Evolutionary conservation across 2,329 filamentous ascomycete genomes (phyloP).

Genomic region (Aureobasidium melanogenum): DNA sequence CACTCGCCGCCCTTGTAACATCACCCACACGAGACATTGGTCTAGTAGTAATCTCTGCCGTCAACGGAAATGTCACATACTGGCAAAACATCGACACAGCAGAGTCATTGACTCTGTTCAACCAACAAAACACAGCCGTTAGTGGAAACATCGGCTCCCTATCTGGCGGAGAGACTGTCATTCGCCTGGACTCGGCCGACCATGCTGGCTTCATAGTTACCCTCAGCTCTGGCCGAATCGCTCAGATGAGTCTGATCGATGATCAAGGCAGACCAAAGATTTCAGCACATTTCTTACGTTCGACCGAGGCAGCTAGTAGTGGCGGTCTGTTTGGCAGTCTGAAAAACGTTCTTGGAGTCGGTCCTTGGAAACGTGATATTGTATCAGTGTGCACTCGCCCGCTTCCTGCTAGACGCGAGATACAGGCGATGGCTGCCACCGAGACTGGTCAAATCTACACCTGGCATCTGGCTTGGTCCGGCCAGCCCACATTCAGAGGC

Average conservation of each 20-base stretch:
- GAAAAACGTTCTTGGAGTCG: constrained; percentile 62
- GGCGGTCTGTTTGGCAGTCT: constrained; percentile 74
- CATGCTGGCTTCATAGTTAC: constrained; percentile 77
- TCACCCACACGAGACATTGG: constrained; percentile 72
- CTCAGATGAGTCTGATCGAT: constrained; percentile 79
- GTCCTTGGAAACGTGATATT: constrained; percentile 65
- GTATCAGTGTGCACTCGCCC: constrained; percentile 69
- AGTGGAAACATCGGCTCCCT: constrained; percentile 65
- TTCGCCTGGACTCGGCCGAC: constrained; percentile 73
- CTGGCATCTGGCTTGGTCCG: constrained; percentile 85
- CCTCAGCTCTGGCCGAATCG: constrained; percentile 77
- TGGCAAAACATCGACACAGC: constrained; percentile 94
- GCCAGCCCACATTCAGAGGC: constrained; percentile 65
- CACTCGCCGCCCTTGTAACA: constrained; percentile 74
- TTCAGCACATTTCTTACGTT: constrained; percentile 66
- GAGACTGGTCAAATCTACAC: constrained; percentile 68
- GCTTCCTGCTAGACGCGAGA: constrained; percentile 66
- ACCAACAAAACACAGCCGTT: constrained; percentile 70
- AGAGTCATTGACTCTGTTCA: constrained; percentile 72
- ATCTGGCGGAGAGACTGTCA: constrained; percentile 68
- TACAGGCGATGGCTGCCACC: constrained; percentile 73
- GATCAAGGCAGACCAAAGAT: constrained; percentile 77
- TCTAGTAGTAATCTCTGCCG: constrained; percentile 75
- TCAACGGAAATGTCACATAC: constrained; percentile 76
- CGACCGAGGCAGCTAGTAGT: constrained; percentile 44